Conservation (phyloP, 371 early-diverging fungal species). For the Mucor sp. region DNA sequence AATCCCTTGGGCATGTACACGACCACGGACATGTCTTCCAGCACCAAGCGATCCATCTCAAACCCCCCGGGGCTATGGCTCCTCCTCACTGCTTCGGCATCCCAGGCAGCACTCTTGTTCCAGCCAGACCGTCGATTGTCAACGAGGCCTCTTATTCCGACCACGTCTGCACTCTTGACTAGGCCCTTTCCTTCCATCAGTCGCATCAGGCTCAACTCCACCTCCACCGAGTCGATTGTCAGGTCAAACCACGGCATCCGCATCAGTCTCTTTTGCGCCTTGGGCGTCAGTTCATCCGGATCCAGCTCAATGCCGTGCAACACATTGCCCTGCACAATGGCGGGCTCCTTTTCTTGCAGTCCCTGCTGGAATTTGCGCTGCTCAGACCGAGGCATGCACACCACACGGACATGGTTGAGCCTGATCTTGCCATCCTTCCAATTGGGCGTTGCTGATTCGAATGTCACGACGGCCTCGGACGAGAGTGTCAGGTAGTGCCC, state of each 20-base stretch:
- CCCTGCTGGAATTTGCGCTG: constrained; percentile 34
- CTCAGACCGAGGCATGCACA: constrained; percentile 47
- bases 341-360: neutral
- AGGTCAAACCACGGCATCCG: constrained; percentile 72
- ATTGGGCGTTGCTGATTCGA: constrained; percentile 92
- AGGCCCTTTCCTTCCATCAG: constrained; percentile 92
- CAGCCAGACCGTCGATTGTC: constrained; percentile 85
- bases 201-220: constrained; percentile 84
- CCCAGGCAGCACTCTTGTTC: constrained; percentile 66
- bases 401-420: constrained; percentile 77
- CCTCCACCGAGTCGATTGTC: constrained; percentile 81
- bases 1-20: constrained; percentile 62
- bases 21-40: constrained; percentile 38
- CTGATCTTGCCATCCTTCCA: constrained; percentile 91
- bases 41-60: constrained; percentile 72
- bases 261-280: constrained; percentile 31
- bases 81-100: constrained; percentile 59
- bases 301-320: constrained; percentile 36
- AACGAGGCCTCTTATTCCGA: constrained; percentile 87
- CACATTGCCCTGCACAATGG: constrained; percentile 26
- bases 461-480: constrained; percentile 80
- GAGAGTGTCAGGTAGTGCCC: constrained; percentile 76
- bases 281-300: constrained; percentile 34
- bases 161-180: constrained; percentile 76
- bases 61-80: constrained; percentile 78